These are phyloP conservation scores for Phytophthora pinifolia DNA, from an alignment of 352 stramenopile genomes.

Conservation along the genomic window DNA sequence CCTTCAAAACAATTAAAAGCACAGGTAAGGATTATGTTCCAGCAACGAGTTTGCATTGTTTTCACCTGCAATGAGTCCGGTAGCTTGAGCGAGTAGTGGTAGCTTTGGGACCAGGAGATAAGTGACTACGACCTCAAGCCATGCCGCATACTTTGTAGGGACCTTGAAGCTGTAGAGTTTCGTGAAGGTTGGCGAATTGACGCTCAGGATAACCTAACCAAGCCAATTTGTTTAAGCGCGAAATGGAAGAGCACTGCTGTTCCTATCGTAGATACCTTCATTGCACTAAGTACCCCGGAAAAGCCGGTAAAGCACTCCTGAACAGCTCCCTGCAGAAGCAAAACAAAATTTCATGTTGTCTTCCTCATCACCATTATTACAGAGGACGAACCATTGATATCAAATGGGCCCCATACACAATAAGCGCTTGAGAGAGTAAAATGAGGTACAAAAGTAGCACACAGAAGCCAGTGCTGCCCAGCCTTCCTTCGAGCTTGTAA, in stretches of 20 bases:
- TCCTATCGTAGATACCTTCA: conserved; percentile 50
- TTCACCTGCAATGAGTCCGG: conserved; percentile 81
- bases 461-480: conserved; percentile 55
- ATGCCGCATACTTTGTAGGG: conserved; percentile 86
- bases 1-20: conserved; percentile 15
- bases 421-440: conserved; percentile 57
- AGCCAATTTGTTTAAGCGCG: conserved; percentile 19
- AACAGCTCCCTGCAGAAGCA: conserved; percentile 29
- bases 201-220: conserved; percentile 78
- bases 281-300: conserved; percentile 72
- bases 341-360: neutral
- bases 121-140: conserved; percentile 87
- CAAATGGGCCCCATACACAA: conserved; percentile 44
- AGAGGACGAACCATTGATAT: conserved; percentile 26
- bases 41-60: neutral
- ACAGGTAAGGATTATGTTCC: neutral
- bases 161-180: conserved; percentile 72
- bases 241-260: conserved; percentile 16
- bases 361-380: too few relatives aligned
- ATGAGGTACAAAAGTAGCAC: conserved; percentile 56
- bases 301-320: conserved; percentile 79
- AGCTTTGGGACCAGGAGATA: conserved; percentile 77
- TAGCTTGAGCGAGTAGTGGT: conserved; percentile 86
- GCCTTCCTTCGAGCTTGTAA: conserved; percentile 64
- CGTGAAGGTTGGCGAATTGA: conserved; percentile 65